Evolutionary conservation across 306 rosid species (phyloP), one percentile per base, ranked within the genome.

Genomic region (Prunus dulcis): DNA sequence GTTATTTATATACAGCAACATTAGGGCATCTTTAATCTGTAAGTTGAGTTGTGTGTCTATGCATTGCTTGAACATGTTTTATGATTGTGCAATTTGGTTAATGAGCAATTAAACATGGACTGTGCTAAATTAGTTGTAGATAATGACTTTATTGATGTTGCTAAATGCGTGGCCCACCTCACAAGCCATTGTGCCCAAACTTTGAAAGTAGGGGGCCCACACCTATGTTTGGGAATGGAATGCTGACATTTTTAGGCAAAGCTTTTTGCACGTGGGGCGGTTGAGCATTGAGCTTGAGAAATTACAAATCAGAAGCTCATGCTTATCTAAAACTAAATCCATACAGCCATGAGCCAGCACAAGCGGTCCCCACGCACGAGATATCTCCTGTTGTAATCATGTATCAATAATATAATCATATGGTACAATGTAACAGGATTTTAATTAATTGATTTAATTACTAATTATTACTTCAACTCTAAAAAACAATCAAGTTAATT

Each of bases 261-360:
- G 65, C 76, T 72, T 38, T 55, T 41, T 27, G 65, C 76, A 38
- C 45, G 76, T 56, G 66, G 76, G 66, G 76, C 22, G 52, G 65
- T 56, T 20, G 22, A n/a, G 52, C 30, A n/a, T 27, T 23, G 0
- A 2, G 4, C 9, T 19, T 2, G 8, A 72, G 34, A 22, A 25
- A 72, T 13, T 10, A 71, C 38, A 43, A 32, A 43, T 43, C 12
- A 43, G 6, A 19, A 18, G 49, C 23, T 41, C 4, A 12, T 38
- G 68, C 77, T 73, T 58, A 57, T 72, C 67, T 57, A 57, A 32
- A 71, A 12, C 61, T 17, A 53, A 71, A n/a, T 71, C 64, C 75
- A 20, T 3, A 73, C 76, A 58, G 76, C 76, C 10, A 1, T 43
- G 67, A 73, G 56, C 67, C 77, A 58, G 77, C 77, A 41, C 32